Conservation (phyloP, 108 stramenopile genomes). For the Skeletonema marinoi region DNA sequence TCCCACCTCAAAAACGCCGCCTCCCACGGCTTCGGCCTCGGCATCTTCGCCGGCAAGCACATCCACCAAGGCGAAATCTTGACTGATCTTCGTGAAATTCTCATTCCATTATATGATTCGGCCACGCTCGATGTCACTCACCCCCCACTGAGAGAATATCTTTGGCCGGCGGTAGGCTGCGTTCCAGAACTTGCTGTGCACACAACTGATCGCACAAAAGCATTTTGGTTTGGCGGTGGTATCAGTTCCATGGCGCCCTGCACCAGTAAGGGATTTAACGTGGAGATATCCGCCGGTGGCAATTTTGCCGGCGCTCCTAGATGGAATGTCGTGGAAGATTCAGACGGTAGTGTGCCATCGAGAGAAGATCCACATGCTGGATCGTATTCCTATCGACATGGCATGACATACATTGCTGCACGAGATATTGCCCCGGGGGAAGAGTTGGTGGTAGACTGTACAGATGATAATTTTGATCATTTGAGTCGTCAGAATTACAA, state of each 20-base stretch:
- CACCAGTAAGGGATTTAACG: conserved; percentile 49
- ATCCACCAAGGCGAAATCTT: conserved; percentile 36
- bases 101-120: conserved; percentile 34
- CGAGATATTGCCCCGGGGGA: conserved; percentile 65
- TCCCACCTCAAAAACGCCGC: conserved; percentile 58
- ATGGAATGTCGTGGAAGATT: conserved; percentile 15
- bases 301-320: conserved; percentile 15
- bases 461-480: conserved; percentile 61
- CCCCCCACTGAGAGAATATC: conserved; percentile 47
- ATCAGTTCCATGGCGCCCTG: conserved; percentile 55
- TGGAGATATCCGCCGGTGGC: conserved; percentile 11
- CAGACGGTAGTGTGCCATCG: conserved; percentile 23
- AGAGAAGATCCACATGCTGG: conserved; percentile 36
- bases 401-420: conserved; percentile 42
- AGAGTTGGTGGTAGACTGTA: conserved; percentile 59
- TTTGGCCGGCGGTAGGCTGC: conserved; percentile 42
- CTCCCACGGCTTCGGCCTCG: conserved; percentile 54
- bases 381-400: conserved; percentile 45
- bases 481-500: conserved; percentile 6
- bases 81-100: conserved; percentile 24
- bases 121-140: conserved; percentile 24
- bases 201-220: conserved; percentile 5
- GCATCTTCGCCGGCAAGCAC: conserved; percentile 28
- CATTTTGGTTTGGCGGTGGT: conserved; percentile 51
- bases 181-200: conserved; percentile 34